Evolutionary conservation across 768 basidiomycete genomes (phyloP).

Genomic region (Termitomyces sp.): DNA sequence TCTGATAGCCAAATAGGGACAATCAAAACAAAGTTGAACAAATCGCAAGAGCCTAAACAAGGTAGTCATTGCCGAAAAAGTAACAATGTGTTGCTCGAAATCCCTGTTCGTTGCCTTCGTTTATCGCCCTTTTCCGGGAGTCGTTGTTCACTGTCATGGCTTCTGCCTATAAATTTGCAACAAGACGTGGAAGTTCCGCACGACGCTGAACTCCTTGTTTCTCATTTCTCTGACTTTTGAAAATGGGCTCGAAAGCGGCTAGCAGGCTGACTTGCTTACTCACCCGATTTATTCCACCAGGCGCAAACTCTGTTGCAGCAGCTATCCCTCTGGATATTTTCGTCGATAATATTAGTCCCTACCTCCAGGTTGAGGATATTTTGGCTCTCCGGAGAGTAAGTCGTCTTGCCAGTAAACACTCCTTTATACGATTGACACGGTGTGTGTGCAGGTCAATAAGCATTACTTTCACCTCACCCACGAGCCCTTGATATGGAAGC

Average conservation of each 20-base stretch:
- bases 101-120: neutral
- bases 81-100: neutral
- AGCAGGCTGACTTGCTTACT: neutral
- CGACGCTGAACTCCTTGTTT: neutral
- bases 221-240: neutral
- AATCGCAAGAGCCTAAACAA: neutral
- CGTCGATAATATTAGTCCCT: constrained; percentile 36
- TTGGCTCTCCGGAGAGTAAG: constrained; percentile 39
- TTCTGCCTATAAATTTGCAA: neutral
- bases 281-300: neutral
- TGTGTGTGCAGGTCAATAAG: constrained; percentile 43
- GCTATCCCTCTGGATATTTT: constrained; percentile 17
- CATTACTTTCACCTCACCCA: constrained; percentile 59
- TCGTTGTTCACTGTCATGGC: neutral
- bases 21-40: neutral
- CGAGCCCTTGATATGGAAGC: constrained; percentile 66
- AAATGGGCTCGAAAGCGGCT: neutral
- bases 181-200: no score
- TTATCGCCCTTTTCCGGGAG: neutral
- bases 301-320: neutral
- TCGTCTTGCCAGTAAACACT: neutral
- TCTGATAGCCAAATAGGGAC: neutral
- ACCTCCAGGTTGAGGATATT: constrained; percentile 42
- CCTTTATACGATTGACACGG: neutral
- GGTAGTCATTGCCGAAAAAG: neutral